phyloP scores from a whole-genome alignment of 2,329 filamentous ascomycete genomes.

The Colletotrichum eleusines region DNA sequence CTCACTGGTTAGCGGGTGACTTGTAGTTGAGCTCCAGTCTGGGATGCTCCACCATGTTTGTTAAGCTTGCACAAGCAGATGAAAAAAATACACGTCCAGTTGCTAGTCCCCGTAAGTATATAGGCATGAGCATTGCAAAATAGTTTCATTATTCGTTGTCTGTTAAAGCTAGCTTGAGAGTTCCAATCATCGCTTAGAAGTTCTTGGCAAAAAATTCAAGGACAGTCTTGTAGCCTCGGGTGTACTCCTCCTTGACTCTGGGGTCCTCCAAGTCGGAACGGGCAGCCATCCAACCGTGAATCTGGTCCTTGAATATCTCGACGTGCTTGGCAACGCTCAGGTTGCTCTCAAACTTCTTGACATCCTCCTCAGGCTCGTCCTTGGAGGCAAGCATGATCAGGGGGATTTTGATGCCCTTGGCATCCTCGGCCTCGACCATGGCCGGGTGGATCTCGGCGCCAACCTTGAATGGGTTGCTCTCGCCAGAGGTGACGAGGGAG shows the following conservation, averaged over 20 bases:
- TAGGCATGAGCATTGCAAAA: not conserved
- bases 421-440: conserved; percentile 74
- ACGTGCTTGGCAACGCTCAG: conserved; percentile 69
- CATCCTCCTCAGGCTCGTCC: conserved; percentile 69
- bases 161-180: not conserved
- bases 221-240: conserved; percentile 70
- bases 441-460: conserved; percentile 69
- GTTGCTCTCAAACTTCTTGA: conserved; percentile 67
- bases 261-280: conserved; percentile 69
- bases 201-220: conserved; percentile 69
- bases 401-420: conserved; percentile 70
- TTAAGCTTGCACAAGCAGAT: not conserved
- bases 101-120: not conserved
- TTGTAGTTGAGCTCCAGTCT: not conserved
- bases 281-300: conserved; percentile 82
- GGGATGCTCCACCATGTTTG: not conserved
- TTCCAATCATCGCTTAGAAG: conserved; percentile 45
- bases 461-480: conserved; percentile 67
- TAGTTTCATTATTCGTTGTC: not conserved
- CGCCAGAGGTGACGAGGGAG: conserved; percentile 61
- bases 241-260: conserved; percentile 71
- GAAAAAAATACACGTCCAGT: not conserved
- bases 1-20: no score
- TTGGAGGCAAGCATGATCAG: conserved; percentile 73
- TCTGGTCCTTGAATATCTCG: conserved; percentile 75